Conservation (phyloP, 2,329 filamentous ascomycete species). For the Colletotrichum caudatum region DNA sequence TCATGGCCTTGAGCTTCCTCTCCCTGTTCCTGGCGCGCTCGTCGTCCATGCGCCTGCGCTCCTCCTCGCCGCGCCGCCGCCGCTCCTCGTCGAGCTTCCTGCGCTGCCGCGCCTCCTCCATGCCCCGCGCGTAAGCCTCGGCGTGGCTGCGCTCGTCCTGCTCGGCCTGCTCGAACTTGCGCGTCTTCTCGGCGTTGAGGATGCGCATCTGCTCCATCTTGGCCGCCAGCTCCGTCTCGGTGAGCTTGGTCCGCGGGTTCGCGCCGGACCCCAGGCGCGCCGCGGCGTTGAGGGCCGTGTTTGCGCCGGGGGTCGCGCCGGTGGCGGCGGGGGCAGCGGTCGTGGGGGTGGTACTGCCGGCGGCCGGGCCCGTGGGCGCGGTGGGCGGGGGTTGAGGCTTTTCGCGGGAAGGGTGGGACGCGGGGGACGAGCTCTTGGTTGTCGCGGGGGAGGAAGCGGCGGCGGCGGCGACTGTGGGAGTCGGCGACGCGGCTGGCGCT, state of each 20-base stretch:
- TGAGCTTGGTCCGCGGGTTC: slow-evolving; percentile 71
- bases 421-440: slow-evolving; percentile 21
- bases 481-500: slow-evolving; percentile 2
- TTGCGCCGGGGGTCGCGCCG: slow-evolving; percentile 39
- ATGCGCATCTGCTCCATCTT: slow-evolving; percentile 74
- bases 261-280: slow-evolving; percentile 65
- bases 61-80: slow-evolving; percentile 64
- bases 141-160: slow-evolving; percentile 68
- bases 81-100: slow-evolving; percentile 65
- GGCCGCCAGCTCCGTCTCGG: slow-evolving; percentile 67
- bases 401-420: slow-evolving; percentile 44
- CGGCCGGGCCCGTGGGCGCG: slow-evolving; percentile 22
- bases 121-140: slow-evolving; percentile 64
- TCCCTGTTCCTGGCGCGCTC: slow-evolving; percentile 71
- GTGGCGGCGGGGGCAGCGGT: slow-evolving; percentile 18
- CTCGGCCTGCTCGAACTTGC: slow-evolving; percentile 69
- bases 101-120: slow-evolving; percentile 66
- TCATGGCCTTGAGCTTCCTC: slow-evolving; percentile 70
- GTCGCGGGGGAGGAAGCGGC: not conserved
- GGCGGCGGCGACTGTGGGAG: slow-evolving; percentile 3
- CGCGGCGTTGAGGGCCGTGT: slow-evolving; percentile 52
- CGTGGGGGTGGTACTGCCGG: slow-evolving; percentile 19
- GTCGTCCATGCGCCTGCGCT: slow-evolving; percentile 65
- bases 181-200: slow-evolving; percentile 67
- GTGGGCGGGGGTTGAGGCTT: slow-evolving; percentile 41